These are phyloP conservation scores for Tardiomyces depauwii DNA, from an alignment of 1,139 yeast genomes.

Conservation along the genomic window DNA sequence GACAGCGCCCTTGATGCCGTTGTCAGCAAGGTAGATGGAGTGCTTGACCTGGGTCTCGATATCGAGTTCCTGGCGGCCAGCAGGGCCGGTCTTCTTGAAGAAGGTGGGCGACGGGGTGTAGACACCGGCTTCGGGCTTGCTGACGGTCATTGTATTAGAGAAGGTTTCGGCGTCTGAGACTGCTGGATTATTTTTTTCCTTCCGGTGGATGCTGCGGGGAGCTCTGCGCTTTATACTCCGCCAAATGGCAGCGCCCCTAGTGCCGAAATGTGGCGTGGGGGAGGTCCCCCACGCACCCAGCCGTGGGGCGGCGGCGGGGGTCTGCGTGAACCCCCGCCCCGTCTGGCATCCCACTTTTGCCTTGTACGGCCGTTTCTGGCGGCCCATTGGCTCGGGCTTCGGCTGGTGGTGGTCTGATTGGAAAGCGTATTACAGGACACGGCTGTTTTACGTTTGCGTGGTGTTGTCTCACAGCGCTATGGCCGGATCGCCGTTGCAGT, in stretches of 20 bases:
- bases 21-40: conserved; percentile 29
- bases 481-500: too few species aligned
- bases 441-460: too few species aligned
- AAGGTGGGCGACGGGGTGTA: conserved; percentile 42
- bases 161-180: background rate
- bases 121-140: conserved; percentile 24
- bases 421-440: too few species aligned
- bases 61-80: conserved; percentile 29
- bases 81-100: conserved; percentile 30
- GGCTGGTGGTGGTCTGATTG: too few species aligned
- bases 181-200: background rate
- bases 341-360: too few species aligned
- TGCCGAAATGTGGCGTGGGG: background rate
- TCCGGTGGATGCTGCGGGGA: too few species aligned
- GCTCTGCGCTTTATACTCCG: background rate
- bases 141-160: background rate
- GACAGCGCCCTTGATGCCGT: conserved; percentile 37
- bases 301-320: background rate
- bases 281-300: background rate
- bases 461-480: too few species aligned
- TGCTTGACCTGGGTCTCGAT: conserved; percentile 34
- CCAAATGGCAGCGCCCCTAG: too few species aligned
- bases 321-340: too few species aligned
- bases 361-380: too few species aligned
- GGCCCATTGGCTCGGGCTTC: too few species aligned